These are phyloP conservation scores for Sclerotinia sclerotiorum DNA, from an alignment of 2,329 filamentous ascomycete species.

Conservation along the genomic window DNA sequence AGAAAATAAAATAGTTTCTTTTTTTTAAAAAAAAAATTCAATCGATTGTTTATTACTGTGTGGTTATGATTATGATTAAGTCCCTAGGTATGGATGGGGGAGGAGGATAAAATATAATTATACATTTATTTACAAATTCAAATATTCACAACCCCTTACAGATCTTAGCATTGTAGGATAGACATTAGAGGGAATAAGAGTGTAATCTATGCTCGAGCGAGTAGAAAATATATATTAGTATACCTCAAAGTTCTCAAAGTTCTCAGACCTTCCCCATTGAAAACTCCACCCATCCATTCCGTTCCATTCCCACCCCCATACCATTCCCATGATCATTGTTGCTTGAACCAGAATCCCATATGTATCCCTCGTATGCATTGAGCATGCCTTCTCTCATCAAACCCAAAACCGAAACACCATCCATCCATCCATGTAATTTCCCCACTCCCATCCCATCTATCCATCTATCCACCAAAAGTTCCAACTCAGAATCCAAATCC, in stretches of 20 bases:
- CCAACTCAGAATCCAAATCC: too few relatives aligned
- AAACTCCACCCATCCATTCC: not conserved
- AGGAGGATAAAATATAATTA: too few relatives aligned
- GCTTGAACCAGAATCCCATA: not conserved
- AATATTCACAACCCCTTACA: too few relatives aligned
- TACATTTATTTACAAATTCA: too few relatives aligned
- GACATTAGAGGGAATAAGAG: not conserved
- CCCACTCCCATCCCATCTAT: not conserved
- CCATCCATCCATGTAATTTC: not conserved
- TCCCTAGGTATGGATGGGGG: too few relatives aligned
- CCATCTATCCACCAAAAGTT: too few relatives aligned
- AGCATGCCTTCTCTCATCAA: not conserved
- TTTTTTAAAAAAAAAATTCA: too few relatives aligned
- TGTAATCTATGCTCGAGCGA: not conserved
- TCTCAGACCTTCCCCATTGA: not conserved
- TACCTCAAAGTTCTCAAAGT: not conserved
- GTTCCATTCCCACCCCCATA: not conserved
- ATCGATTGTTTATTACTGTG: too few relatives aligned
- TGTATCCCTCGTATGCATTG: not conserved
- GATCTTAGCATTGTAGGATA: too few relatives aligned
- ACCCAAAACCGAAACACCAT: not conserved
- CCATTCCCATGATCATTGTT: not conserved
- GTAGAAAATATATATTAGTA: not conserved
- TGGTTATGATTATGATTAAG: too few relatives aligned
- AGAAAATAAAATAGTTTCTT: too few relatives aligned